Evolutionary conservation across 2,329 filamentous ascomycete species (phyloP), one percentile per base, ranked within the genome.

Genomic region (Cladosporium austrohemisphaericum): DNA sequence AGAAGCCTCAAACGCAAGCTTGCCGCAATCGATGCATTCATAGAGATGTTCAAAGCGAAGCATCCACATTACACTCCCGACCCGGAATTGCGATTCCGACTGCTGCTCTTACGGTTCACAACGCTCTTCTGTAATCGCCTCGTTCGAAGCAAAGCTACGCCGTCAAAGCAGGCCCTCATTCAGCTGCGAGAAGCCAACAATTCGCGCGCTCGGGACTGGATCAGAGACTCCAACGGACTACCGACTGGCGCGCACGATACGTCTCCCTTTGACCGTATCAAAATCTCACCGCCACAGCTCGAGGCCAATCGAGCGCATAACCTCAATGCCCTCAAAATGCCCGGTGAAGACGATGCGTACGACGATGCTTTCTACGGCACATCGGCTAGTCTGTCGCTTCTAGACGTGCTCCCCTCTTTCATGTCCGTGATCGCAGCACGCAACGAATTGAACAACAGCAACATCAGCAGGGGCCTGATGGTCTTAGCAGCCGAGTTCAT

Each of bases 401-500:
- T 69, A 0, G 70, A 72, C 38, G 62, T 77, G 5, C 62, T 77
- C 2, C 68, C 74, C 2, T 61, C 71, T 4, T 78, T 80, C 59
- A 68, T 79, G 56, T 7, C 20, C 18, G 63, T 80, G 2, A 76
- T 75, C 14, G 65, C 68, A 3, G 59, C 66, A 5, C 65, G 71
- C 11, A 57, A 57, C 5, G 51, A 35, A n/a, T 52, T 59, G 23
- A 57, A 63, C 23, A 63, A 67, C 29, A 68, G 63, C 57, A 49
- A 57, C 5, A 63, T 70, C 3, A 67, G 61, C 4, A 55, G 61
- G 5, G 60, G 66, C 9, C 77, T 74, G 71, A 70, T 74, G 56
- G 64, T 73, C 18, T 59, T 78, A 8, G 68, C 71, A 1, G 70
- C 66, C 1, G 65, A 70, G 13, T 75, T 76, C 50, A 75, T 79